phyloP scores from a whole-genome alignment of 2,329 filamentous ascomycete genomes.

The Penicillium sclerotiorum region DNA sequence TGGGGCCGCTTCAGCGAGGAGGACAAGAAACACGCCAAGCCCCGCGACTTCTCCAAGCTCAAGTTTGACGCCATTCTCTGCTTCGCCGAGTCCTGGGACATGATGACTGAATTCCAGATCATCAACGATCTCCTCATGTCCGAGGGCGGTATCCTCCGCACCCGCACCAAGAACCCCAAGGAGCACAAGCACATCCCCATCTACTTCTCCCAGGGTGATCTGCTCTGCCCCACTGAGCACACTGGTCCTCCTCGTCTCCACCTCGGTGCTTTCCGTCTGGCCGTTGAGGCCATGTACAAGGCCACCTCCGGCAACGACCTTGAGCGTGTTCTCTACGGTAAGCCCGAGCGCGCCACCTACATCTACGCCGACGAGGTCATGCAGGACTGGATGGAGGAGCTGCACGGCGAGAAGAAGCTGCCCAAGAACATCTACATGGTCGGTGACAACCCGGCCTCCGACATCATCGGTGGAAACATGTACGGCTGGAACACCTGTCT shows the following conservation, averaged over 20 bases:
- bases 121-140: slow-evolving; percentile 72
- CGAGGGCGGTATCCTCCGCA: slow-evolving; percentile 67
- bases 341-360: slow-evolving; percentile 73
- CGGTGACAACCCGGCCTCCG: slow-evolving; percentile 72
- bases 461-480: slow-evolving; percentile 76
- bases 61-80: slow-evolving; percentile 76
- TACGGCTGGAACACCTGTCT: slow-evolving; percentile 81
- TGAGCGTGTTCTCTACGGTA: slow-evolving; percentile 75
- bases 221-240: slow-evolving; percentile 67
- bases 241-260: slow-evolving; percentile 67
- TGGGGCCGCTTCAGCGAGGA: slow-evolving; percentile 69
- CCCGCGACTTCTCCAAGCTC: slow-evolving; percentile 70
- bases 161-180: slow-evolving; percentile 65
- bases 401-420: slow-evolving; percentile 71
- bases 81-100: slow-evolving; percentile 73
- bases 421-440: slow-evolving; percentile 76
- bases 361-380: slow-evolving; percentile 76
- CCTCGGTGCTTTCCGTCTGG: slow-evolving; percentile 73
- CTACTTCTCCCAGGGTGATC: slow-evolving; percentile 70
- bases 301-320: slow-evolving; percentile 70
- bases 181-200: slow-evolving; percentile 65
- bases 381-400: slow-evolving; percentile 71
- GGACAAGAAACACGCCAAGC: slow-evolving; percentile 67
- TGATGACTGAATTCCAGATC: slow-evolving; percentile 74
- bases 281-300: slow-evolving; percentile 67